A percentile compares a stretch with the other conserved stretches of the same genome.
Conservation (phyloP, 2,329 filamentous ascomycete species). For the Chaetothyriales sp. region DNA sequence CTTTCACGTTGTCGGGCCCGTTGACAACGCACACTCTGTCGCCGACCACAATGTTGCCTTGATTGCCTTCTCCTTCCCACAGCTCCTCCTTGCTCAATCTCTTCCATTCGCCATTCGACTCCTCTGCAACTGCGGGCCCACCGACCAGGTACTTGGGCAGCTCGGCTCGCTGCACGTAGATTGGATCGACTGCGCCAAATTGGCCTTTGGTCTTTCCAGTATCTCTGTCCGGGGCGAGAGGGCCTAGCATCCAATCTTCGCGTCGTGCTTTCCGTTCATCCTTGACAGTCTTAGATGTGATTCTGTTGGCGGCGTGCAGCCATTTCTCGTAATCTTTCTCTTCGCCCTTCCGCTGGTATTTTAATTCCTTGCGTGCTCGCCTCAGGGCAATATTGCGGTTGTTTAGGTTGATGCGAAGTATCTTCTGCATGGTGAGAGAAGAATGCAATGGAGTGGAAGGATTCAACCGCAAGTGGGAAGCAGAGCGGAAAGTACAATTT, state of each 20-base stretch:
- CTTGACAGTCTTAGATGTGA: slow-evolving; percentile 26
- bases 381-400: slow-evolving; percentile 51
- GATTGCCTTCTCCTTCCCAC: slow-evolving; percentile 9
- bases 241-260: slow-evolving; percentile 68
- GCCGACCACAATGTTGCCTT: slow-evolving; percentile 44
- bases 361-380: slow-evolving; percentile 31
- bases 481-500: background rate
- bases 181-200: slow-evolving; percentile 43
- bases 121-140: slow-evolving; percentile 17
- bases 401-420: slow-evolving; percentile 51
- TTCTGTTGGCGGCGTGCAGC: slow-evolving; percentile 16
- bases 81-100: slow-evolving; percentile 27
- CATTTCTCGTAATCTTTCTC: slow-evolving; percentile 25
- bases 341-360: slow-evolving; percentile 28
- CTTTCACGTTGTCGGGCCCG: slow-evolving; percentile 55
- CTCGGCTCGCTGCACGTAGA: slow-evolving; percentile 25
- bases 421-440: slow-evolving; percentile 49
- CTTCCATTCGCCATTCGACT: slow-evolving; percentile 14
- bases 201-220: slow-evolving; percentile 43
- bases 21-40: slow-evolving; percentile 74
- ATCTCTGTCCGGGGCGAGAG: slow-evolving; percentile 64
- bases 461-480: background rate
- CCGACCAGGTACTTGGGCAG: slow-evolving; percentile 22
- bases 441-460: too few species aligned
- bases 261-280: slow-evolving; percentile 44